A percentile compares a stretch with the other conserved stretches of the same genome.
phyloP scores from a whole-genome alignment of 495 filamentous ascomycete genomes.

The Tuber magnatum region DNA sequence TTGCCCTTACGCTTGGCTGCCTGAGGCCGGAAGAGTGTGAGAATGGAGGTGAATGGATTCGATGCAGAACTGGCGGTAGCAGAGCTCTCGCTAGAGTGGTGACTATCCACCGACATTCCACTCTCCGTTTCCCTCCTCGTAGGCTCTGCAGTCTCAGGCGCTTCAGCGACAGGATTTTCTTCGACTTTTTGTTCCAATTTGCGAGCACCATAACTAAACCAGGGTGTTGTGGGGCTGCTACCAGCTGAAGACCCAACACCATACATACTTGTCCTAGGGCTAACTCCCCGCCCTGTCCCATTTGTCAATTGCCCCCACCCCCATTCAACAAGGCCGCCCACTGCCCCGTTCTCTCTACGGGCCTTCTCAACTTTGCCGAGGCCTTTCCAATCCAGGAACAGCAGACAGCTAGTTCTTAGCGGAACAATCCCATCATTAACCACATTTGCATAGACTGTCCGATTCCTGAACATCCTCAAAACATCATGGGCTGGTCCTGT shows the following conservation, averaged over 20 bases:
- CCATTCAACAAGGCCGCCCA: constrained; percentile 86
- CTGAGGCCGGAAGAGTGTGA: constrained; percentile 57
- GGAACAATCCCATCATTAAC: constrained; percentile 98
- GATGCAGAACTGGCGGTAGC: constrained; percentile 12
- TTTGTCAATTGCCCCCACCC: constrained; percentile 85
- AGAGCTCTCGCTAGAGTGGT: constrained; percentile 28
- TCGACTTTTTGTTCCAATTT: constrained; percentile 16
- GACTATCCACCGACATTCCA: constrained; percentile 15
- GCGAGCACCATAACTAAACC: neutral
- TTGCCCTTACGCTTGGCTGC: constrained; percentile 40
- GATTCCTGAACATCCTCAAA: constrained; percentile 76
- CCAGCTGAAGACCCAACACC: constrained; percentile 5
- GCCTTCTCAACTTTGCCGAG: constrained; percentile 91
- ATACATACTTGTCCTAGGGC: neutral
- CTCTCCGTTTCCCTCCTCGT: constrained; percentile 12
- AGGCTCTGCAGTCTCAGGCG: constrained; percentile 27
- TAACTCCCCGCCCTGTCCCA: constrained; percentile 23
- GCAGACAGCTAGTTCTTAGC: constrained; percentile 81
- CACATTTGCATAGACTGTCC: constrained; percentile 93
- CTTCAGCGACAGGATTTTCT: constrained; percentile 29
- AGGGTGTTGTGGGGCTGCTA: constrained; percentile 21
- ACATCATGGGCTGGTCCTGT: constrained; percentile 87
- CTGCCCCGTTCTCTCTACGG: constrained; percentile 77
- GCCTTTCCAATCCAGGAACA: constrained; percentile 97
- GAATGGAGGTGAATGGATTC: constrained; percentile 53